phyloP scores from a whole-genome alignment of 768 basidiomycete species.

The Termitomyces sp. region DNA sequence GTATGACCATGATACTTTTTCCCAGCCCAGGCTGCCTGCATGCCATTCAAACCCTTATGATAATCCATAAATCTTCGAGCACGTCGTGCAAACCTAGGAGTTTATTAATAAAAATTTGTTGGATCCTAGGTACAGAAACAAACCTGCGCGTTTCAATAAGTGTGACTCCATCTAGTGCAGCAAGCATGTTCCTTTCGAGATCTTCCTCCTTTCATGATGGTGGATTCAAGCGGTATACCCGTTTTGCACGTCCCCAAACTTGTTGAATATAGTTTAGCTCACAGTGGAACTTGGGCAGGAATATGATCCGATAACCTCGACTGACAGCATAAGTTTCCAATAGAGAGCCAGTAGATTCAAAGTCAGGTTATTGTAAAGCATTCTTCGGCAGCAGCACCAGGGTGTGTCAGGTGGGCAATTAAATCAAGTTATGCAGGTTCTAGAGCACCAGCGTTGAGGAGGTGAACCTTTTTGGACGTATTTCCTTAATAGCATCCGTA shows the following conservation, averaged over 20 bases:
- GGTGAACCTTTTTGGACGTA: too few relatives aligned
- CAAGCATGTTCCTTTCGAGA: conserved; percentile 24
- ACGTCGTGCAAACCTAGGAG: too few relatives aligned
- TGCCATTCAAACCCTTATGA: too few relatives aligned
- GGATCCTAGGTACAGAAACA: too few relatives aligned
- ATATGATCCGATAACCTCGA: background rate
- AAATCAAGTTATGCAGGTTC: too few relatives aligned
- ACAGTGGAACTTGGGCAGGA: background rate
- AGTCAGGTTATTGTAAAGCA: conserved; percentile 30
- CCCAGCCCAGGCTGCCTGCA: too few relatives aligned
- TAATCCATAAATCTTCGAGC: too few relatives aligned
- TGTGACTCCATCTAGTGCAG: conserved; percentile 21
- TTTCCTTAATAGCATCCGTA: too few relatives aligned
- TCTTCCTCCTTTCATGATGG: conserved; percentile 22
- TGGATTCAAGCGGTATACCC: conserved; percentile 15
- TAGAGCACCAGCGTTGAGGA: too few relatives aligned
- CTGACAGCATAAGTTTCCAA: background rate
- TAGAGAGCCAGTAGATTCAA: conserved; percentile 16
- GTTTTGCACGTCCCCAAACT: conserved; percentile 27
- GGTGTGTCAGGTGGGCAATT: background rate
- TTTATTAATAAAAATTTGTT: too few relatives aligned
- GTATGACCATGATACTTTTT: background rate
- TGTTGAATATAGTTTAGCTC: conserved; percentile 19
- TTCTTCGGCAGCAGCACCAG: conserved; percentile 14
- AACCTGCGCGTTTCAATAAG: too few relatives aligned